Base-by-base conservation (phyloP, 768 basidiomycete species). In the Tricholoma terreum region DNA sequence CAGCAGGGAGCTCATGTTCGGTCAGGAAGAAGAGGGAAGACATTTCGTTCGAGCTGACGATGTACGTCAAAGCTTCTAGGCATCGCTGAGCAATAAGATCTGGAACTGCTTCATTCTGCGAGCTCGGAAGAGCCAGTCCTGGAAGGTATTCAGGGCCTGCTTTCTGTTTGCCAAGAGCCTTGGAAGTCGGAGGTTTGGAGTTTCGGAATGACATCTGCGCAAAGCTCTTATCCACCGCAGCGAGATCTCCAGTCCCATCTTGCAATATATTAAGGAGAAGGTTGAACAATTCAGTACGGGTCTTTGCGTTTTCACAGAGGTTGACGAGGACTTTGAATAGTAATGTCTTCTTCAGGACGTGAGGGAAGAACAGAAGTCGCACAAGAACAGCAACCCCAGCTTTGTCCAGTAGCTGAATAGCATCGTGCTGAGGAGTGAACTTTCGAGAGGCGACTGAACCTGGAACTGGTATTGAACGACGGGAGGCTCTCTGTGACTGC, bases 321-420 rank as follows among this genome's bases (percentile, higher is more conserved):
- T 98, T 96, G 61, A 93, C 87, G 34, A 99, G 84, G 1, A 97
- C 87, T 67, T 89, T 90, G 70, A 93, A 92, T 11, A 99, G 80
- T 21, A 90, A 73, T 50, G 83, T 88, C 75, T 93, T 94, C 73
- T 85, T 86, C 58, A 92, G 77, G 19, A 94, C 87, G 62, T 97
- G 92, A 4, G 97, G 97, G 81, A 94, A 97, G 80, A 99, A 99
- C 19, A 99, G 81, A 7, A 98, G 83, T 52, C 95, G 86, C 40
- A 98, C 86, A 15, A 99, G 84, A 21, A 89, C 87, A 0, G 94
- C 91, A 46, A 98, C 83, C 12, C 94, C 92, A 6, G 83, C 71
- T 65, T 92, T 96, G 69, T 99, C 97, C 45, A 99, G 81, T 1
- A 99, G 83, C 65, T 93, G 91, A 27, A 98, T 91, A 2, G 95